Evolutionary conservation across 1,284 basidiomycete species (phyloP), one percentile per base, ranked within the genome.

Genomic region (Boletus holoroseus): DNA sequence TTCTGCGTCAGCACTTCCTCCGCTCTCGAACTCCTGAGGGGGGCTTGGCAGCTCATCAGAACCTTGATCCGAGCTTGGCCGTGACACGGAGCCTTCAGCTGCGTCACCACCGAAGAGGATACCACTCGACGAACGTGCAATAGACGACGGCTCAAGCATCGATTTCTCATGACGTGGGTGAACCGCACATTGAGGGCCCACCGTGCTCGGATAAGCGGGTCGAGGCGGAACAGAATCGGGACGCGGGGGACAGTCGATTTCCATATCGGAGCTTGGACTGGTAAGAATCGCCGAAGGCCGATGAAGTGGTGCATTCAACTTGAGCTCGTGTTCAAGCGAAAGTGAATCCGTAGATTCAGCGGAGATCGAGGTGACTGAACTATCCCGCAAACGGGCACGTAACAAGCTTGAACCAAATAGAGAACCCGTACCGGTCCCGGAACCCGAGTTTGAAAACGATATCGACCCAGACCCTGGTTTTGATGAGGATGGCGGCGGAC

Each of bases 281-380:
- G 46, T 22, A 54, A 48, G 47, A 27, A 50, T 27, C 16, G n/a
- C 44, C 5, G 48, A 52, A 27, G 53, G 48, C 20, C 34, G 54
- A 39, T 45, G 51, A 32, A 53, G 41, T n/a, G 32, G 32, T 15
- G 28, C 22, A 24, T 22, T 50, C 13, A 31, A 13, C 46, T 53
- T 56, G 34, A 11, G 34, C 24, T 43, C 51, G 38, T 45, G 52
- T 31, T 44, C 44, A 11, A 32, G 48, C 9, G 42, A 50, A 32
- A 45, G 42, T 3, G 63, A 65, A 36, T 57, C 63, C 2, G 46
- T 53, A 24, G 68, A 64, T 27, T 47, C 46, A 36, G 46, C 51
- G 30, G 66, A 66, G 44, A 68, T 39, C 31, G 64, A 66, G 15
- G 64, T 66, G 16, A 47, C 67, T 6, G 68, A 68, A 24, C 64